Evolutionary conservation across 306 rosid genomes (phyloP), one percentile per base, ranked within the genome.

Genomic region (Cucumis sativus): DNA sequence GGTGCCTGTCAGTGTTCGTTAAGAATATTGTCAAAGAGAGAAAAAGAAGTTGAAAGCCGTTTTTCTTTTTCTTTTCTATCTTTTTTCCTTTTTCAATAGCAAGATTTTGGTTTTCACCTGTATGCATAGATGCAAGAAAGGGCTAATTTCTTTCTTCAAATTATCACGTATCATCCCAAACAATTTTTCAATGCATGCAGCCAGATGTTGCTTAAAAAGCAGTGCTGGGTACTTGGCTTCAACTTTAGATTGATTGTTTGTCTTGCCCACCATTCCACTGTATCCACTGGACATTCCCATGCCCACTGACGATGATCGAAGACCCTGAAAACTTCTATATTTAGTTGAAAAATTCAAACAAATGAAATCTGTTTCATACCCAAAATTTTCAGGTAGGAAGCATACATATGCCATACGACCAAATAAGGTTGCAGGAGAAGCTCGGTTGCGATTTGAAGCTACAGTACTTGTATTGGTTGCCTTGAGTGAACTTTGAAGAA

Each of bases 191-290:
- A 89, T 88, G 81, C 84, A 92, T 23, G 96, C 96, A 47, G 96
- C 88, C 28, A 92, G 83, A 81, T 92, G 96, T 66, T 90, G 96
- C 87, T 90, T 90, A 58, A 90, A 92, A 17, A 90, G 88, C 52
- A 90, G 84, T 12, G 94, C 97, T 20, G 97, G 97, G 75, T 92
- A 92, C 85, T 92, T 92, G 77, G 97, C 93, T 81, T 92, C 96
- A 77, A 92, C 91, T 87, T 87, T 92, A 33, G 91, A 89, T 67
- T 84, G 91, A 49, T 85, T 89, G 70, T 89, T 89, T 13, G 85
- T 84, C 85, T 92, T 88, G 37, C 88, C 97, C 37, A 84, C 77
- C 90, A 90, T 90, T 82, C 96, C 96, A 79, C 96, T 87, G 66
- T 92, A 92, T 59, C 97, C 97, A 72, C 91, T 90, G 70, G 96